A percentile compares a stretch with the other conserved stretches of the same genome.
Conservation (phyloP, 306 rosid species). For the Spatholobus suberectus region DNA sequence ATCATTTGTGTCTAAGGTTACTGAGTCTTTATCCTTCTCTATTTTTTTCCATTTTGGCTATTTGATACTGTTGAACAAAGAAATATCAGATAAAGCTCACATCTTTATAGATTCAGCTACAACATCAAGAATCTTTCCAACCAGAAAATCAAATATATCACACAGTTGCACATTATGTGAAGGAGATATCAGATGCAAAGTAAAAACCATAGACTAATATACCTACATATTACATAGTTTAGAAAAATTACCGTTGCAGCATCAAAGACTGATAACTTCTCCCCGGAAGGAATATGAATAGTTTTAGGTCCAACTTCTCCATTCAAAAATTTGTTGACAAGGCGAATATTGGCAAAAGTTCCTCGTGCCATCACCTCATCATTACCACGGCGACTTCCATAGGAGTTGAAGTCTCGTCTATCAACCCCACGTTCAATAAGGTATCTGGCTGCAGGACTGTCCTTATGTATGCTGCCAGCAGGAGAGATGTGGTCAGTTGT, state of each 20-base stretch:
- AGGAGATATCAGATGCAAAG: slow-evolving; percentile 1
- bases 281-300: slow-evolving; percentile 84
- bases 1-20: background rate
- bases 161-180: background rate
- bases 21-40: background rate
- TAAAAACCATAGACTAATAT: slow-evolving; percentile 20
- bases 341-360: slow-evolving; percentile 92
- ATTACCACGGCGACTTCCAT: slow-evolving; percentile 97
- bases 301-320: slow-evolving; percentile 99
- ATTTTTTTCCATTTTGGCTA: background rate
- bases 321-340: slow-evolving; percentile 84
- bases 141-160: background rate
- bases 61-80: background rate
- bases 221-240: slow-evolving; percentile 22
- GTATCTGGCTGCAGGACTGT: slow-evolving; percentile 94
- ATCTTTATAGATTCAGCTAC: background rate
- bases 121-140: slow-evolving; percentile 15
- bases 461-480: slow-evolving; percentile 98
- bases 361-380: slow-evolving; percentile 96
- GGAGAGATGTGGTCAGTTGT: slow-evolving; percentile 99
- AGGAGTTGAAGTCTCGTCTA: slow-evolving; percentile 94
- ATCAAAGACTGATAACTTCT: slow-evolving; percentile 87
- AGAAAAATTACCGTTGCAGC: slow-evolving; percentile 71
- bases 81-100: background rate
- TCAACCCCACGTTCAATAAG: slow-evolving; percentile 88